These are phyloP conservation scores for Penicillium sp. DNA, from an alignment of 2,329 filamentous ascomycete genomes.

Conservation along the genomic window DNA sequence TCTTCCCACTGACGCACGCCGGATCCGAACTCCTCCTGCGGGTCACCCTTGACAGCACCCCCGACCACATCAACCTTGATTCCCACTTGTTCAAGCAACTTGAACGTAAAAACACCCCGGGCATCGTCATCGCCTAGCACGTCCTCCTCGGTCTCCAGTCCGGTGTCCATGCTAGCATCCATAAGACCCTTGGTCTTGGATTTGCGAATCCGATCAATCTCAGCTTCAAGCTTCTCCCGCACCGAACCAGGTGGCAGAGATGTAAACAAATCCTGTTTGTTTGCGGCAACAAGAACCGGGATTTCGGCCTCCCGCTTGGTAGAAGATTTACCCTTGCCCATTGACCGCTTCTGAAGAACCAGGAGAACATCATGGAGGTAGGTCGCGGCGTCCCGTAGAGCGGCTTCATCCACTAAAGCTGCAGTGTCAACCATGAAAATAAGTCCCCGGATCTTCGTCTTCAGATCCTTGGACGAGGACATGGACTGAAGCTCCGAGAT, in stretches of 20 bases:
- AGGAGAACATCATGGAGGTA: conserved; percentile 91
- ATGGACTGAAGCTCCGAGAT: conserved; percentile 38
- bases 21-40: conserved; percentile 52
- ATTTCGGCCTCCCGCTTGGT: conserved; percentile 58
- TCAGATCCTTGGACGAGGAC: conserved; percentile 31
- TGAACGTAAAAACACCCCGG: conserved; percentile 71
- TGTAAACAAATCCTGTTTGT: conserved; percentile 95
- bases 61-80: conserved; percentile 71
- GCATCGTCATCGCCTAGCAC: conserved; percentile 80
- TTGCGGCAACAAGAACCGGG: conserved; percentile 79
- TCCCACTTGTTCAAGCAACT: conserved; percentile 76
- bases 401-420: conserved; percentile 47
- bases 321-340: conserved; percentile 47
- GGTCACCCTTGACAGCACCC: conserved; percentile 60
- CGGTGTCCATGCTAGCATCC: conserved; percentile 65
- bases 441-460: conserved; percentile 59
- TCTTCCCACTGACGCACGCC: conserved; percentile 80
- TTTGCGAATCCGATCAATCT: conserved; percentile 71
- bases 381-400: conserved; percentile 66
- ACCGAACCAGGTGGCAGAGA: conserved; percentile 76
- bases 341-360: conserved; percentile 68
- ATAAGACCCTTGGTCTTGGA: conserved; percentile 75
- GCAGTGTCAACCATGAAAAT: conserved; percentile 88
- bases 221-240: conserved; percentile 68
- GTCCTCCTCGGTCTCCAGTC: conserved; percentile 67